Conservation (phyloP, 2,329 filamentous ascomycete genomes). For the Trichophyton benhamiae region DNA sequence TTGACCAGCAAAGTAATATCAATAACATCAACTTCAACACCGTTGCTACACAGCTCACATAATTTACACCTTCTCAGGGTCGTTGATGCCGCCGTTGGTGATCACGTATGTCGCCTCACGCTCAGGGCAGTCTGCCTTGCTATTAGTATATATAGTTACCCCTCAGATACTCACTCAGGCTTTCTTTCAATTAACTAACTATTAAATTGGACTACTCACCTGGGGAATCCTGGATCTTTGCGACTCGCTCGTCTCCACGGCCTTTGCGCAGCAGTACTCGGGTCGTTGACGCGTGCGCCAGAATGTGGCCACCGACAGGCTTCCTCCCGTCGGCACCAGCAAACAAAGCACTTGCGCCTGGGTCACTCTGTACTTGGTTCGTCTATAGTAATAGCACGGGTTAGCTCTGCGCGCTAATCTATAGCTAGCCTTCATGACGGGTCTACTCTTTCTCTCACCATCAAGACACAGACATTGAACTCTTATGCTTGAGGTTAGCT, state of each 20-base stretch:
- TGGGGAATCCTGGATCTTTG: slow-evolving; percentile 56
- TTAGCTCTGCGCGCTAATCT: not conserved
- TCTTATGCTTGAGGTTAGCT: slow-evolving; percentile 29
- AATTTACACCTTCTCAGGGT: slow-evolving; percentile 48
- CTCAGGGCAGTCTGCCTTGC: slow-evolving; percentile 49
- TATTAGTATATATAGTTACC: slow-evolving; percentile 7
- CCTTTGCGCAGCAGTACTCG: slow-evolving; percentile 55
- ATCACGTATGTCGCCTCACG: slow-evolving; percentile 59
- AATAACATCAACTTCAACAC: too few relatives aligned
- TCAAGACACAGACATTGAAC: slow-evolving; percentile 54
- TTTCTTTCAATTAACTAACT: too few relatives aligned
- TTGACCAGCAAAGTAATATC: too few relatives aligned
- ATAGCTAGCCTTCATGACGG: not conserved
- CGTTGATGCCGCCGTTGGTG: slow-evolving; percentile 55
- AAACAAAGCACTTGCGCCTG: slow-evolving; percentile 55
- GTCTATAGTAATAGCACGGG: slow-evolving; percentile 34
- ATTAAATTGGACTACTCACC: slow-evolving; percentile 32
- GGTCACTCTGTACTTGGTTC: slow-evolving; percentile 60
- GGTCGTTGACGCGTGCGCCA: slow-evolving; percentile 57
- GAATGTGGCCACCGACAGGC: slow-evolving; percentile 54
- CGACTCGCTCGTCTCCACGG: slow-evolving; percentile 56
- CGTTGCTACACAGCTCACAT: too few relatives aligned
- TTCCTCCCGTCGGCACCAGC: slow-evolving; percentile 56
- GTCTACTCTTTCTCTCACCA: slow-evolving; percentile 32
- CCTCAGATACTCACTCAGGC: too few relatives aligned